A percentile compares a stretch with the other conserved stretches of the same genome.
Conservation (phyloP, 176 grass and related monocot species). For the Tuctoria greenei region DNA sequence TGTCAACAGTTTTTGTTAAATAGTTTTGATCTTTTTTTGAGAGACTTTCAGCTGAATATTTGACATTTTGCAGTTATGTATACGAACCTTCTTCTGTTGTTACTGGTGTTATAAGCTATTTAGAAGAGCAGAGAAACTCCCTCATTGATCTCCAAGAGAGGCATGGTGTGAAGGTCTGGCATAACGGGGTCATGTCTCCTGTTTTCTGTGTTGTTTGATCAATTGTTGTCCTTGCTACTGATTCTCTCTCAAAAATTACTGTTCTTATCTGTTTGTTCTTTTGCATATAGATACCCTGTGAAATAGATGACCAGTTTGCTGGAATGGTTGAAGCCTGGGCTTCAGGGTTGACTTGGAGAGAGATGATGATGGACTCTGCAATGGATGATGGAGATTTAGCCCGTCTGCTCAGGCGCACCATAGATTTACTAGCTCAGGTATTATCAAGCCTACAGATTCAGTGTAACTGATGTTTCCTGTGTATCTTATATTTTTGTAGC, state of each 20-base stretch:
- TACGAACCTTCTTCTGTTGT: slow-evolving; percentile 92
- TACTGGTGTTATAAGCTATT: slow-evolving; percentile 72
- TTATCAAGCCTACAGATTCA: slow-evolving; percentile 3
- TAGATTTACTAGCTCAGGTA: slow-evolving; percentile 92
- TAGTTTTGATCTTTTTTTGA: background rate
- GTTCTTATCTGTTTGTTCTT: slow-evolving; percentile 33
- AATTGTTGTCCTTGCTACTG: background rate
- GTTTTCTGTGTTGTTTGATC: slow-evolving; percentile 11
- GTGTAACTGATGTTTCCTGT: background rate
- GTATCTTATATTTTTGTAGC: slow-evolving; percentile 10
- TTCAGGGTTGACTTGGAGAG: slow-evolving; percentile 92
- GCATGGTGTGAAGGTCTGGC: slow-evolving; percentile 70
- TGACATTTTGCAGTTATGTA: slow-evolving; percentile 65
- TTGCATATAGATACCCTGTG: slow-evolving; percentile 72
- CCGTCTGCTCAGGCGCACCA: slow-evolving; percentile 78
- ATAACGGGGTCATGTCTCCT: slow-evolving; percentile 23
- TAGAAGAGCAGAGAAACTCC: slow-evolving; percentile 83
- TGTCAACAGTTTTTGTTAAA: background rate
- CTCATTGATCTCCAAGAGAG: slow-evolving; percentile 85
- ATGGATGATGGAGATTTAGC: slow-evolving; percentile 98
- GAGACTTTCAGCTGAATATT: slow-evolving; percentile 4
- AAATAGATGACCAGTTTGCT: slow-evolving; percentile 85
- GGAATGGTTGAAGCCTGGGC: slow-evolving; percentile 99
- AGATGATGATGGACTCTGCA: slow-evolving; percentile 97
- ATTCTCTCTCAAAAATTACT: background rate